Percentiles rank a stretch among this genome's conserved stretches.
These are phyloP conservation scores for Myochromella boudieri DNA, from an alignment of 768 basidiomycete genomes.

Conservation along the genomic window DNA sequence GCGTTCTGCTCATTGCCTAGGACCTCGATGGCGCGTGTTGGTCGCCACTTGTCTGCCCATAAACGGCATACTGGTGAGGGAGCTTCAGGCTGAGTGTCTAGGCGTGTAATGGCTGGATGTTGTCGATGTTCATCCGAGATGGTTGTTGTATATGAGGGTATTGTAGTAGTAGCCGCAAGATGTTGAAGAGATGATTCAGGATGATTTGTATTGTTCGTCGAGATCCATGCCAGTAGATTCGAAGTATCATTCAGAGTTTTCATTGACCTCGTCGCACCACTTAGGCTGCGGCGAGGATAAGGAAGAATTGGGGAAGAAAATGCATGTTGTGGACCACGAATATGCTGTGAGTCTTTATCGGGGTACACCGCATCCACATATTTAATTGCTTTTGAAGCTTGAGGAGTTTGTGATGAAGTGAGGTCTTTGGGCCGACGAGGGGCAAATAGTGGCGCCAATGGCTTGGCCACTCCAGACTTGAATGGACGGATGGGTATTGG, in stretches of 20 bases:
- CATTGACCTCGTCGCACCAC: neutral
- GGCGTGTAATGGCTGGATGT: conserved; percentile 53
- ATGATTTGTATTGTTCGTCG: neutral
- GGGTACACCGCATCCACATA: conserved; percentile 45
- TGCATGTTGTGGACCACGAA: conserved; percentile 55
- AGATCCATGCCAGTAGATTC: neutral
- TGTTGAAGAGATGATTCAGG: neutral
- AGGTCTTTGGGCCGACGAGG: conserved; percentile 23
- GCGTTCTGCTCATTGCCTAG: conserved; percentile 77
- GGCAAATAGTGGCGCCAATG: conserved; percentile 47
- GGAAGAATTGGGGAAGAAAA: conserved; percentile 22
- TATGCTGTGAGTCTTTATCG: conserved; percentile 51
- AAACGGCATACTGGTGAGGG: conserved; percentile 36
- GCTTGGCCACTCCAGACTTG: conserved; percentile 23
- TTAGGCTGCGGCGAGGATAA: conserved; percentile 9
- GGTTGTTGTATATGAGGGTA: conserved; percentile 17
- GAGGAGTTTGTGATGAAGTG: too few species aligned
- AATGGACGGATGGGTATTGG: conserved; percentile 20
- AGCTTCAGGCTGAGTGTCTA: conserved; percentile 13
- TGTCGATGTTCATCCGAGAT: conserved; percentile 33
- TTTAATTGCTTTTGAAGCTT: conserved; percentile 4
- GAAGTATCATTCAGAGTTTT: neutral
- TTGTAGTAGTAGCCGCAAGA: conserved; percentile 2
- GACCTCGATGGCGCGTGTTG: conserved; percentile 69
- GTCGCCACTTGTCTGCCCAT: conserved; percentile 80